Evolutionary conservation across 2,329 filamentous ascomycete species (phyloP).

Genomic region (Neonectria coccinea): DNA sequence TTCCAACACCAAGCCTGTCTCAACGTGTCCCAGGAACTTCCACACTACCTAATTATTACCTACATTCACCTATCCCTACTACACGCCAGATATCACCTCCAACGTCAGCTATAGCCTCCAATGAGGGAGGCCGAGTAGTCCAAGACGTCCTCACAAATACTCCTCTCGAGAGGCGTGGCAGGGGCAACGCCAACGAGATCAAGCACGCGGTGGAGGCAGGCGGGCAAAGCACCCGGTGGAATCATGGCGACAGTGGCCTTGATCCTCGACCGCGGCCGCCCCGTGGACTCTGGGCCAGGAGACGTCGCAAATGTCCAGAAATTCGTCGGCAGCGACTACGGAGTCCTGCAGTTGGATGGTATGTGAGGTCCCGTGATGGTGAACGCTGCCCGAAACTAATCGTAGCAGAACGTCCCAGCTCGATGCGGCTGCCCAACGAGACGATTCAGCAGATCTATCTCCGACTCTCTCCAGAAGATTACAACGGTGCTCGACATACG

Average conservation of each 20-base stretch:
- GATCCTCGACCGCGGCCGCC: constrained; percentile 29
- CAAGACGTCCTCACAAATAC: constrained; percentile 47
- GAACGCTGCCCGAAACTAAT: constrained; percentile 2
- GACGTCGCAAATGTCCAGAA: constrained; percentile 28
- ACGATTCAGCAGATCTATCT: constrained; percentile 53
- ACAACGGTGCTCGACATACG: constrained; percentile 70
- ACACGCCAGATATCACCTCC: constrained; percentile 6
- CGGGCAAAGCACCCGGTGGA: constrained; percentile 2
- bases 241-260: constrained; percentile 34
- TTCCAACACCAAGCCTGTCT: not conserved
- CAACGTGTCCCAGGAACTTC: not conserved
- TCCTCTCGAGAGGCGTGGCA: constrained; percentile 45
- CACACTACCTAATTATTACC: not conserved
- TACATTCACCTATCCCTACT: constrained; percentile 16
- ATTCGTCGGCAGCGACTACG: constrained; percentile 24
- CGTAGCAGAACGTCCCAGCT: constrained; percentile 28
- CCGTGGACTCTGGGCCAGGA: constrained; percentile 30
- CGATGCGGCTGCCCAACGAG: constrained; percentile 51
- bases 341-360: constrained; percentile 23
- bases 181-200: constrained; percentile 32
- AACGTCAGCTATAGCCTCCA: constrained; percentile 13
- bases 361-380: not conserved
- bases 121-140: constrained; percentile 19
- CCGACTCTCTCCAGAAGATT: constrained; percentile 55
- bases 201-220: constrained; percentile 22